Evolutionary conservation across 148 eudicot genomes (phyloP), one percentile per base, ranked within the genome.

Genomic region (Dysphania ambrosioides): DNA sequence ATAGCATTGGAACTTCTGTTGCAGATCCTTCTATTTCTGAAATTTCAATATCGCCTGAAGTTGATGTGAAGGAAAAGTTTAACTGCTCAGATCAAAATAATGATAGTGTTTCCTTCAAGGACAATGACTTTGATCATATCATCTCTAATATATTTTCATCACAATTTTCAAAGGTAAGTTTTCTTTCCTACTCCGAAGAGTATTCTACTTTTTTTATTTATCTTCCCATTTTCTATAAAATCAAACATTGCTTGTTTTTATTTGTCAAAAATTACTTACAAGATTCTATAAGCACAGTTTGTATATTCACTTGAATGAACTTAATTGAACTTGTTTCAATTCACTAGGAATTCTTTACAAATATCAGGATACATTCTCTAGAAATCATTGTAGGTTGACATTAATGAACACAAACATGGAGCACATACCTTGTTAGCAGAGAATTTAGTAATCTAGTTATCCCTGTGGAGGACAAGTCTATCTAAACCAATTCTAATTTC

Each of bases 1-100:
- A 24, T 51, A 66, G 56, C 12, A n/a, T 26, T 34, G 74, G 23
- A 41, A 44, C 0, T 78, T n/a, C 32, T 70, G 29, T 68, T 72
- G 78, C 72, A 94, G 98, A 91, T 80, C 98, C 98, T 58, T 72
- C 87, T 66, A 83, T 87, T 61, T 85, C 92, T 47, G 74, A 86
- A 70, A 72, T 90, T 71, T 40, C 83, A 38, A n/a, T n/a, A n/a
- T n/a, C n/a, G n/a, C 78, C 79, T 7, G 80, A 72, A 62, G 74
- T 36, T 53, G 82, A 80, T 59, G 79, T 69, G 57, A 79, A 73
- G 71, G 77, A 64, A 27, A 51, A 75, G 13, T 57, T 27, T 21
- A 74, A 66, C 31, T 78, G 66, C 69, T 58, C 58, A 47, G 80
- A 85, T 75, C 68, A 82, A 18, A 78, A 71, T 30, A 75, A 49